Evolutionary conservation across 164 flowering plant genomes (phyloP).

Genomic region (Vitis rotundifolia): DNA sequence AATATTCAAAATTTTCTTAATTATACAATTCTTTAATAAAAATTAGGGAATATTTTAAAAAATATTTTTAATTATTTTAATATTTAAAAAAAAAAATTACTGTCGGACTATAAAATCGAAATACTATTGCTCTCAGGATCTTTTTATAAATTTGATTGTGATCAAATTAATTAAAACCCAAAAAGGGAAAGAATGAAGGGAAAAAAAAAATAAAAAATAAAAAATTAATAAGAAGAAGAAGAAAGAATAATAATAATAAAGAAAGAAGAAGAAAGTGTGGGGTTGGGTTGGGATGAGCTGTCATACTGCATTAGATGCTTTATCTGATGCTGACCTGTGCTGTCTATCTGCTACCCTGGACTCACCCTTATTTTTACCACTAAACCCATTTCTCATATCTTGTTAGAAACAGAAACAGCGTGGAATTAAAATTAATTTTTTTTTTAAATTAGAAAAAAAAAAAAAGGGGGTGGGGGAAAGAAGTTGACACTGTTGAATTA

Average conservation of each 20-base stretch:
- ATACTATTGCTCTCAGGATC: too few relatives aligned
- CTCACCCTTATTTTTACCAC: conserved; percentile 3
- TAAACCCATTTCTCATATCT: background rate
- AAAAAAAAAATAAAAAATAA: background rate
- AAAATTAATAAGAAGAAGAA: background rate
- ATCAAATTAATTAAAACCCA: background rate
- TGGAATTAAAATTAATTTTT: background rate
- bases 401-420: background rate
- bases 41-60: too few relatives aligned
- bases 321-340: conserved; percentile 32
- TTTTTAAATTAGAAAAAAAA: too few relatives aligned
- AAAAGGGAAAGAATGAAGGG: background rate
- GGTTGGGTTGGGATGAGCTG: conserved; percentile 46
- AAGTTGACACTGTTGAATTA: too few relatives aligned
- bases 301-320: conserved; percentile 38
- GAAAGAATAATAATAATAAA: background rate
- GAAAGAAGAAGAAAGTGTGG: conserved; percentile 9
- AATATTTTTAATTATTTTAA: too few relatives aligned
- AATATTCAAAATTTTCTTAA: background rate
- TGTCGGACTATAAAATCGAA: too few relatives aligned
- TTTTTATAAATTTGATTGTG: too few relatives aligned
- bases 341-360: conserved; percentile 23
- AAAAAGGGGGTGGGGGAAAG: too few relatives aligned
- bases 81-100: too few relatives aligned
- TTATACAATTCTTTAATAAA: too few relatives aligned